phyloP scores from a whole-genome alignment of 129 eudicot species.

The Cynara cardunculus region DNA sequence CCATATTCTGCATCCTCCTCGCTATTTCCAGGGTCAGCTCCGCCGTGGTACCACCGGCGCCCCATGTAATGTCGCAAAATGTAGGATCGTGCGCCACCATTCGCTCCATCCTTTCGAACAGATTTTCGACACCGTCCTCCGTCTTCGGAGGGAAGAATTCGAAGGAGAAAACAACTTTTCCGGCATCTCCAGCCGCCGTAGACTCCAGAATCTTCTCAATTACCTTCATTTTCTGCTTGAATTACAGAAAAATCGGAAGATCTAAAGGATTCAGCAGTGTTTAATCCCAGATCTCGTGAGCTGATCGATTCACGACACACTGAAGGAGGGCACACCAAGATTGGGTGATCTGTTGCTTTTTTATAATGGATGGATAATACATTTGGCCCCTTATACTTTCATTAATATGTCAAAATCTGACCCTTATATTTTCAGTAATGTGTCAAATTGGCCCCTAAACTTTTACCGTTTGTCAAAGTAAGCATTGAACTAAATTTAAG shows the following conservation, averaged over 20 bases:
- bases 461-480: neutral
- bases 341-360: conserved; percentile 12
- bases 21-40: conserved; percentile 91
- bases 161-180: conserved; percentile 70
- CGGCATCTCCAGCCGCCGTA: conserved; percentile 36
- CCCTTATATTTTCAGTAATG: conserved; percentile 1
- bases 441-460: neutral
- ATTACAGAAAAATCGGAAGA: conserved; percentile 18
- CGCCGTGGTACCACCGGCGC: conserved; percentile 97
- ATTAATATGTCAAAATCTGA: neutral
- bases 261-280: conserved; percentile 1
- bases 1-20: conserved; percentile 95
- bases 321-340: conserved; percentile 10
- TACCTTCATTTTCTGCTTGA: conserved; percentile 61
- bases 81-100: conserved; percentile 95
- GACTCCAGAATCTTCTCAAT: conserved; percentile 79
- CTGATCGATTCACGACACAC: conserved; percentile 19
- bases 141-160: conserved; percentile 99
- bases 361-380: conserved; percentile 19
- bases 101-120: conserved; percentile 91
- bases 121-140: conserved; percentile 89
- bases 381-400: conserved; percentile 14
- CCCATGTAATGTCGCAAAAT: conserved; percentile 98
- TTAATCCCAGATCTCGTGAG: conserved; percentile 13
- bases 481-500: too few relatives aligned